A percentile compares a stretch with the other conserved stretches of the same genome.
These are phyloP conservation scores for Coniosporium tulheliwenetii DNA, from an alignment of 2,329 filamentous ascomycete genomes.

Conservation along the genomic window DNA sequence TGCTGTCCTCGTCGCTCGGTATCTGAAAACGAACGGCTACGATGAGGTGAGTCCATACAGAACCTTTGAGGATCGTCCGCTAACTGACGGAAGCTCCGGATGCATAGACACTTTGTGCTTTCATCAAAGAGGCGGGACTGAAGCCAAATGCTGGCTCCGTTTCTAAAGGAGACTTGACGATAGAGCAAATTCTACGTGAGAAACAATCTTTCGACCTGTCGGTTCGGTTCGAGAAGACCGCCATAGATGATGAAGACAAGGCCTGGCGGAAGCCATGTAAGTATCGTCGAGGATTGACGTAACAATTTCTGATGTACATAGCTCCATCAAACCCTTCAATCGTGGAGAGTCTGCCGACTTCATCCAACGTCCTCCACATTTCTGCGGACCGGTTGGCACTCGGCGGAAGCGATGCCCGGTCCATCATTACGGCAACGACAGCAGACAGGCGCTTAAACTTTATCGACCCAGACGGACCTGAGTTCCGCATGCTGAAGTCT, in stretches of 20 bases:
- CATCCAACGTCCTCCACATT: conserved; percentile 37
- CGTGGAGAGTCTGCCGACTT: conserved; percentile 26
- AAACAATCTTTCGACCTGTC: conserved; percentile 42
- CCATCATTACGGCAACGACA: conserved; percentile 25
- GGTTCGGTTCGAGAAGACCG: conserved; percentile 39
- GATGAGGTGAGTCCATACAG: conserved; percentile 11
- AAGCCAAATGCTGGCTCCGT: conserved; percentile 31
- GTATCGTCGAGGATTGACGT: conserved; percentile 3
- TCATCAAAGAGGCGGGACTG: conserved; percentile 40
- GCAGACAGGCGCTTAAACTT: conserved; percentile 34
- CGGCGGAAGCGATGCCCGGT: conserved; percentile 3
- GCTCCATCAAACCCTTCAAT: conserved; percentile 29
- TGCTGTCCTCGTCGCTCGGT: conserved; percentile 19
- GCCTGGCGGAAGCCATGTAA: conserved; percentile 33
- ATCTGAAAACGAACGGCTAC: conserved; percentile 20
- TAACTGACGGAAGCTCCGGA: conserved; percentile 2
- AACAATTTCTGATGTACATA: conserved; percentile 5
- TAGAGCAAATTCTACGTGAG: conserved; percentile 45
- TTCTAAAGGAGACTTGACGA: conserved; percentile 31
- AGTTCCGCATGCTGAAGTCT: conserved; percentile 18
- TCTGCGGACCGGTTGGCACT: conserved; percentile 23
- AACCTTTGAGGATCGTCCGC: background rate
- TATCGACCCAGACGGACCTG: conserved; percentile 19
- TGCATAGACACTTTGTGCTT: conserved; percentile 38
- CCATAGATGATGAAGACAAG: conserved; percentile 23